Conservation (phyloP, 768 basidiomycete species). For the Austroboletus eburneus region DNA sequence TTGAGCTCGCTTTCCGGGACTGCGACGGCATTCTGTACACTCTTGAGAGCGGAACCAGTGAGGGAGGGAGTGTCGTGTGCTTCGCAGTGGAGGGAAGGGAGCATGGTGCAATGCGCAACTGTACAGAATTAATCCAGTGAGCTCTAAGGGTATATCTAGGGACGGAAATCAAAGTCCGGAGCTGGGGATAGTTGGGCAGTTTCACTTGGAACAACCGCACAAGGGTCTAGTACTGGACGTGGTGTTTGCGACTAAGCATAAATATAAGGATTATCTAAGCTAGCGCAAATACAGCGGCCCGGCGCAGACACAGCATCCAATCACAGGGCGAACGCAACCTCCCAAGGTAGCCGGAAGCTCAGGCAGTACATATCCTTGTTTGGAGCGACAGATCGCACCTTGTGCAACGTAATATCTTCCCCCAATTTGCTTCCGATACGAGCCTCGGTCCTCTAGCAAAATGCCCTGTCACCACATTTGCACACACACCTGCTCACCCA, state of each 20-base stretch:
- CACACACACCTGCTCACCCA: conserved; percentile 8
- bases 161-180: conserved; percentile 14
- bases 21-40: conserved; percentile 63
- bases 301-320: background rate
- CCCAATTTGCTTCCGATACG: conserved; percentile 53
- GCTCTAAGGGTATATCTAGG: conserved; percentile 35
- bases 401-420: conserved; percentile 52
- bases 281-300: background rate
- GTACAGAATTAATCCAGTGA: conserved; percentile 29
- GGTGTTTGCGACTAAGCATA: conserved; percentile 16
- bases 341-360: conserved; percentile 68
- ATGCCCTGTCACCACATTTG: conserved; percentile 13
- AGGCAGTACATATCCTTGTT: conserved; percentile 98
- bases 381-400: conserved; percentile 91
- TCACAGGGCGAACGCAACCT: conserved; percentile 34
- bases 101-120: conserved; percentile 29
- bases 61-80: conserved; percentile 37
- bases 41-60: conserved; percentile 53
- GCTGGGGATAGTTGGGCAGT: conserved; percentile 14
- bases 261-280: conserved; percentile 28
- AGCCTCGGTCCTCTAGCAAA: conserved; percentile 64
- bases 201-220: conserved; percentile 5
- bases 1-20: conserved; percentile 80
- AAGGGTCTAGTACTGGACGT: conserved; percentile 6
- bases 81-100: conserved; percentile 56